A percentile compares a stretch with the other conserved stretches of the same genome.
Conservation (phyloP, 2,329 filamentous ascomycete species). For the Alternaria alternata region DNA sequence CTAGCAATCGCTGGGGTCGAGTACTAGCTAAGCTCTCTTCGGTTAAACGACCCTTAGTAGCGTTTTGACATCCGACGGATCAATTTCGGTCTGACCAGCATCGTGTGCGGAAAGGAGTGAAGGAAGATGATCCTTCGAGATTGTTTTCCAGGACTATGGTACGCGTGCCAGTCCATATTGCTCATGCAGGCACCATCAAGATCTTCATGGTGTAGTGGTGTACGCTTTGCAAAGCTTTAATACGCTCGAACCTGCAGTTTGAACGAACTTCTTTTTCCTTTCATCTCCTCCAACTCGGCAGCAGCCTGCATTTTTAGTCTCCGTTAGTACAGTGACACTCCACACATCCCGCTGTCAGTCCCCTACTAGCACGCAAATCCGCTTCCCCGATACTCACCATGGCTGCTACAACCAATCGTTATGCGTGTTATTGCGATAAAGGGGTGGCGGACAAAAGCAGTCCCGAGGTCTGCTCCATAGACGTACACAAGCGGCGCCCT, state of each 20-base stretch:
- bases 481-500: neutral
- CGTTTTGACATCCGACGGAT: slow-evolving; percentile 3
- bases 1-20: neutral
- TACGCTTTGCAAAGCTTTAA: neutral
- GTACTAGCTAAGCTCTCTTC: neutral
- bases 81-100: neutral
- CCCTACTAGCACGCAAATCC: neutral
- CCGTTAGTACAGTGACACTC: neutral
- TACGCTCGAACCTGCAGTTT: neutral
- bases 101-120: neutral
- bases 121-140: neutral
- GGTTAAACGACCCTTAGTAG: neutral
- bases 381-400: neutral
- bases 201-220: neutral
- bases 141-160: neutral
- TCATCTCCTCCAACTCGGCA: neutral
- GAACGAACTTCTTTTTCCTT: neutral
- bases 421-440: neutral
- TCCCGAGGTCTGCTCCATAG: neutral
- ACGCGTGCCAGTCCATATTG: neutral
- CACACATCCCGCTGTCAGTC: neutral
- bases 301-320: neutral
- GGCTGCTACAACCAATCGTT: neutral
- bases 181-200: neutral
- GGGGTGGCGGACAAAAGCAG: neutral